phyloP scores from a whole-genome alignment of 768 basidiomycete genomes.

The Suillus ampliporus region DNA sequence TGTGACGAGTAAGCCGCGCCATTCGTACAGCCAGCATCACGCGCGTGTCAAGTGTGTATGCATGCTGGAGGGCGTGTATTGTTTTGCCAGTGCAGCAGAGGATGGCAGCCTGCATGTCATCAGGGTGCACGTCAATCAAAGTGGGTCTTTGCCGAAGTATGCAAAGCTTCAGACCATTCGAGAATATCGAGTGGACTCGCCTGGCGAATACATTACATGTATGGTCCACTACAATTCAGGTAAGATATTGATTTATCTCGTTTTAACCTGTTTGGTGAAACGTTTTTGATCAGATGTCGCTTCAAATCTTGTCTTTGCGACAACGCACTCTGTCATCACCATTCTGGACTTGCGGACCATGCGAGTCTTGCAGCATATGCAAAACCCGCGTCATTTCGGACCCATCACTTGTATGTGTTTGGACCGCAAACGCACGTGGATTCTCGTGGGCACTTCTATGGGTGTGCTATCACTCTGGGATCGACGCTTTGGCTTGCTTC shows the following conservation, averaged over 20 bases:
- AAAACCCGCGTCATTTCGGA: conserved; percentile 86
- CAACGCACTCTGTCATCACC: conserved; percentile 76
- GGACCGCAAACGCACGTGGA: conserved; percentile 86
- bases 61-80: conserved; percentile 85
- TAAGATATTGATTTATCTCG: conserved; percentile 33
- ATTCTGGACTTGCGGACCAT: conserved; percentile 87
- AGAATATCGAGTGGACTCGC: conserved; percentile 74
- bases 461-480: conserved; percentile 94
- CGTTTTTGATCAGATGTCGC: conserved; percentile 56
- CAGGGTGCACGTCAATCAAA: conserved; percentile 74
- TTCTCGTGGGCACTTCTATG: conserved; percentile 84
- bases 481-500: conserved; percentile 86
- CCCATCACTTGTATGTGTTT: conserved; percentile 86
- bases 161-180: conserved; percentile 79
- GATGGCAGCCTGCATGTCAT: conserved; percentile 87
- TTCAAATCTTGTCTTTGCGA: conserved; percentile 86
- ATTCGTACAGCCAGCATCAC: conserved; percentile 75
- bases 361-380: conserved; percentile 74
- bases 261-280: not conserved
- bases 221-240: conserved; percentile 85
- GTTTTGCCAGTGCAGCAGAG: conserved; percentile 86
- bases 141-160: conserved; percentile 81
- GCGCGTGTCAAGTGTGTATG: conserved; percentile 73
- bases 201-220: conserved; percentile 82
- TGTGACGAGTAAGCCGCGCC: conserved; percentile 83